Percentiles rank a stretch among this genome's conserved stretches.
Conservation (phyloP, 129 eudicot species). For the Chrysanthemum makinoi region DNA sequence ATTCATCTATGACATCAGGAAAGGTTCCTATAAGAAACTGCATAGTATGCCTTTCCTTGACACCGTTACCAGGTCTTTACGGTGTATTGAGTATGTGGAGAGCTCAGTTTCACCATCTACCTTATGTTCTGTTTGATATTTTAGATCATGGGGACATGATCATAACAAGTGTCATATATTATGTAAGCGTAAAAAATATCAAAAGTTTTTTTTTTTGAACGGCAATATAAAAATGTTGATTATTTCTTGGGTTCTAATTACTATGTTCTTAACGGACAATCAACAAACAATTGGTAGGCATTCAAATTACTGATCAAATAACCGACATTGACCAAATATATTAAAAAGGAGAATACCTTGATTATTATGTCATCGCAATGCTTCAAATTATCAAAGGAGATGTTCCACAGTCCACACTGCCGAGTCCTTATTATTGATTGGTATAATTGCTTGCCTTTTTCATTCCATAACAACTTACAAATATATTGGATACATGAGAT, state of each 20-base stretch:
- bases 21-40: neutral
- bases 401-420: neutral
- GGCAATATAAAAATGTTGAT: too few species aligned
- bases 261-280: neutral
- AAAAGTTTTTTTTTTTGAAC: too few species aligned
- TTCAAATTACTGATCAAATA: neutral
- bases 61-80: neutral
- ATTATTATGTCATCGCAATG: neutral
- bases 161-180: neutral
- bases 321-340: neutral
- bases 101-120: neutral
- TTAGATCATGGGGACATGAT: neutral
- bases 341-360: constrained; percentile 1
- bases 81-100: constrained; percentile 1
- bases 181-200: neutral
- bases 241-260: neutral
- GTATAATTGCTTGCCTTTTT: too few species aligned
- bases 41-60: neutral
- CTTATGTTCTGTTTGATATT: neutral
- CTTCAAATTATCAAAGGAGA: neutral
- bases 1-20: neutral
- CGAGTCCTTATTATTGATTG: neutral
- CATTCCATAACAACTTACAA: too few species aligned
- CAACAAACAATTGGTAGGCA: constrained; percentile 2
- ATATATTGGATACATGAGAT: too few species aligned